Percentiles rank a stretch among this genome's conserved stretches.
Evolutionary conservation across 1,139 yeast genomes (phyloP).

Genomic region (Hansenula sp.): DNA sequence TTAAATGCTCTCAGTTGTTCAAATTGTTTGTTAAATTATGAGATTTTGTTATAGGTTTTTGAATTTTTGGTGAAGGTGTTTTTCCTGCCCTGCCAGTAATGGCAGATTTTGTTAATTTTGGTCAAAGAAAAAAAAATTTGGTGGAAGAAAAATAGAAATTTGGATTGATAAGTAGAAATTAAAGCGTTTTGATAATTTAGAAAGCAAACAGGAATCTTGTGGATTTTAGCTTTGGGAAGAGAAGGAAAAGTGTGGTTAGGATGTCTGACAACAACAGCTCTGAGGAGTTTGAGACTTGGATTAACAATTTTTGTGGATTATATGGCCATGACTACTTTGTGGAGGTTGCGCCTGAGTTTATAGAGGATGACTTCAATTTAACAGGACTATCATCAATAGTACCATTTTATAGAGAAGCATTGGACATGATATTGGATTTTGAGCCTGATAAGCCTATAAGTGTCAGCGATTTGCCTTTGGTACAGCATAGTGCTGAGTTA

Average conservation of each 20-base stretch:
- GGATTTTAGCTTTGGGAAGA: too few relatives aligned
- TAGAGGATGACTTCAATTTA: slow-evolving; percentile 93
- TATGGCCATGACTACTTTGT: slow-evolving; percentile 94
- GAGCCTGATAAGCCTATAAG: slow-evolving; percentile 48
- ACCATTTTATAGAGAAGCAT: slow-evolving; percentile 88
- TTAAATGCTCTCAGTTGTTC: too few relatives aligned
- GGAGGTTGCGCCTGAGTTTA: slow-evolving; percentile 87
- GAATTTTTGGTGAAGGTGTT: too few relatives aligned
- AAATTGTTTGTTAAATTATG: too few relatives aligned
- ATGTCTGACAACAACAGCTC: slow-evolving; percentile 23
- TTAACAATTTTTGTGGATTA: slow-evolving; percentile 78
- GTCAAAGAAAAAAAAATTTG: background rate
- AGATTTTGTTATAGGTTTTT: too few relatives aligned
- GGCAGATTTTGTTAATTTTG: too few relatives aligned
- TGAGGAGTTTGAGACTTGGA: slow-evolving; percentile 82
- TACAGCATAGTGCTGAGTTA: slow-evolving; percentile 88
- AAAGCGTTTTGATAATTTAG: too few relatives aligned
- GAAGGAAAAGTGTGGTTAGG: too few relatives aligned
- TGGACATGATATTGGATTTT: slow-evolving; percentile 84
- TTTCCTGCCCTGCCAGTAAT: too few relatives aligned
- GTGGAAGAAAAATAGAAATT: background rate
- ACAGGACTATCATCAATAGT: slow-evolving; percentile 86
- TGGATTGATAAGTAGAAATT: background rate
- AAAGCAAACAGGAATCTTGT: too few relatives aligned
- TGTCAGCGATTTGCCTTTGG: slow-evolving; percentile 66